Evolutionary conservation across 1,139 yeast genomes (phyloP), one percentile per base, ranked within the genome.

Genomic region (Kluyveromyces marxianus): DNA sequence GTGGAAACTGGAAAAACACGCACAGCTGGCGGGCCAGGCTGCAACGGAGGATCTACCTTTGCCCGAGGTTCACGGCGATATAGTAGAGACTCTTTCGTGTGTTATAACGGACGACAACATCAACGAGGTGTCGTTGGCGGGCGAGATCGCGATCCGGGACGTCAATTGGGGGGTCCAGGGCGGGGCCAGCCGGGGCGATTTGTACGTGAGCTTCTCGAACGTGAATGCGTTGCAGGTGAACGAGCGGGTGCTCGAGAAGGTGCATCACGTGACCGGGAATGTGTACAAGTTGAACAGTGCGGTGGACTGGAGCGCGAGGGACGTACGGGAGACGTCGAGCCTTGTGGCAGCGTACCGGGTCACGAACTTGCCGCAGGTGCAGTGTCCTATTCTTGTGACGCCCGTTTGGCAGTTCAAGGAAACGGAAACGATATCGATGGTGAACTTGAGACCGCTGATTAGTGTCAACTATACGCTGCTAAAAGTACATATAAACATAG

Each of bases 331-430:
- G 21, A 14, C 21, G 21, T 14, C 21, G 21, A 14, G 21, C 21
- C 21, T 14, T 14, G 21, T 40, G 5, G 33, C 27, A 2, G 35
- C 34, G 33, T 40, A 40, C 25, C 10, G 33, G 26, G 34, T 40
- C 27, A 34, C 38, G 4, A 21, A 40, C 29, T 6, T 34, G 14
- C 43, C 43, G 5, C 43, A 40, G 27, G 26, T 40, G 5, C 43
- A 40, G 14, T 40, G 43, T 24, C 43, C 43, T 5, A 40, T 40
- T 27, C 38, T 40, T 4, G 37, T 40, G 26, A 40, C 43, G 8
- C 43, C 43, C 3, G 43, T 40, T 3, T 40, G 43, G 43, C 43
- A 40, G 32, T 40, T 40, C 43, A 40, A 34, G 8, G 38, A 33
- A n/a, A 31, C 30, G 7, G 43, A 40, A 24, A 37, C 38, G 7